Evolutionary conservation across 2,329 filamentous ascomycete genomes (phyloP).

Genomic region (Torrubiellomyces zombiae): DNA sequence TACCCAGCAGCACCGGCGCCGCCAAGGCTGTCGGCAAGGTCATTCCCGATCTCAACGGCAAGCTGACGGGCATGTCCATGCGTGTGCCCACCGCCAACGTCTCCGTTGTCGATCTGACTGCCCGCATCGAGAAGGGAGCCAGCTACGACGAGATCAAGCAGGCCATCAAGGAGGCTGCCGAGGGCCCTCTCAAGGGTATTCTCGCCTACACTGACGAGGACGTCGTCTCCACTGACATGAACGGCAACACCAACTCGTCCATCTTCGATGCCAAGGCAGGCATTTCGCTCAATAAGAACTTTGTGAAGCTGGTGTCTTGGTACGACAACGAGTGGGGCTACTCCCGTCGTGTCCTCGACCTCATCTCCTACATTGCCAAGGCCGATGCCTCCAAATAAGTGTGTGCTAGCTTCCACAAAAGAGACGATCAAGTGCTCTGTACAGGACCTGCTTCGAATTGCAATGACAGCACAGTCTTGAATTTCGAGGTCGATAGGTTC

Average conservation of each 20-base stretch:
- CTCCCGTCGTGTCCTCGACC: constrained; percentile 85
- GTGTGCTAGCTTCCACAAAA: no score
- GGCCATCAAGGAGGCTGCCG: constrained; percentile 71
- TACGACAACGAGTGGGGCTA: constrained; percentile 99
- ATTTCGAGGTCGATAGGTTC: no score
- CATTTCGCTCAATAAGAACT: constrained; percentile 96
- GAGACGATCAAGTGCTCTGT: no score
- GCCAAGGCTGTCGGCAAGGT: constrained; percentile 99
- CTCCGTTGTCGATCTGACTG: constrained; percentile 95
- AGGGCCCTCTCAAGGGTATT: constrained; percentile 76
- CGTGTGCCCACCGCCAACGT: constrained; percentile 98
- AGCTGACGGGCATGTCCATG: constrained; percentile 99
- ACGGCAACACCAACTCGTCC: constrained; percentile 83
- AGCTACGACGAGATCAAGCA: constrained; percentile 85
- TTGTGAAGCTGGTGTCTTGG: constrained; percentile 96
- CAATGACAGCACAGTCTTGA: no score
- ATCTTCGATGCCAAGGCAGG: constrained; percentile 99
- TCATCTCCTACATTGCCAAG: constrained; percentile 64
- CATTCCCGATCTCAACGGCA: constrained; percentile 94
- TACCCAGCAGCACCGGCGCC: constrained; percentile 95
- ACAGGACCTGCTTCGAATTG: no score
- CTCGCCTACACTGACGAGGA: constrained; percentile 95
- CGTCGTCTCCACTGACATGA: constrained; percentile 84
- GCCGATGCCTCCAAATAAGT: constrained; percentile 45
- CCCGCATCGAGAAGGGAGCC: constrained; percentile 81